phyloP scores from a whole-genome alignment of 2,329 filamentous ascomycete species.

The Peltaster fructicola region DNA sequence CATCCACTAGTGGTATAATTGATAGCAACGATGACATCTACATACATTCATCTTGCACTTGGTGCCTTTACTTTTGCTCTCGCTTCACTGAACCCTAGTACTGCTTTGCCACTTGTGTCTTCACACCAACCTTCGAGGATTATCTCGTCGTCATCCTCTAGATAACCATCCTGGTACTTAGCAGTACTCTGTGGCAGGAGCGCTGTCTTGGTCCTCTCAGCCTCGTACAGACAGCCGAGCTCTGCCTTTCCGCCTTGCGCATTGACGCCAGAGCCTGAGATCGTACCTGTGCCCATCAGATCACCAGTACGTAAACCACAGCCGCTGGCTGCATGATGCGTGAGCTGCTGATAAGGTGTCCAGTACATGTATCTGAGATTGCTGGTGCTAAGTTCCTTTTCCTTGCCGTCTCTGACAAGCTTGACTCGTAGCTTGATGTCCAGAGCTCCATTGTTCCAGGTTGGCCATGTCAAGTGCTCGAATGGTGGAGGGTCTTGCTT shows the following conservation, averaged over 20 bases:
- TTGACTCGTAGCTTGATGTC: conserved; percentile 17
- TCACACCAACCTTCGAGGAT: conserved; percentile 18
- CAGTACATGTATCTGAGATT: conserved; percentile 26
- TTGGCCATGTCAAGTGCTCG: conserved; percentile 13
- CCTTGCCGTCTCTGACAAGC: conserved; percentile 11
- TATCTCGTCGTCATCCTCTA: conserved; percentile 25
- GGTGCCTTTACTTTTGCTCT: conserved; percentile 12
- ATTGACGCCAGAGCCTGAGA: conserved; percentile 20
- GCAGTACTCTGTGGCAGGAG: conserved; percentile 18
- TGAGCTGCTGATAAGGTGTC: conserved; percentile 29
- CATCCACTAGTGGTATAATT: too few species aligned
- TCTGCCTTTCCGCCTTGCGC: conserved; percentile 17
- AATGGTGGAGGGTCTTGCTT: conserved; percentile 14
- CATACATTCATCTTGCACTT: too few species aligned
- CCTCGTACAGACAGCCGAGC: conserved; percentile 26
- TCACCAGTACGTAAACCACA: conserved; percentile 26
- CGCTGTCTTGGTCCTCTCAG: conserved; percentile 15
- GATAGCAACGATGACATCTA: too few species aligned
- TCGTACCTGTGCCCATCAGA: conserved; percentile 27
- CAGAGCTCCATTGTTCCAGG: conserved; percentile 10
- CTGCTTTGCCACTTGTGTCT: conserved; percentile 9
- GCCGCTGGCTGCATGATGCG: conserved; percentile 26
- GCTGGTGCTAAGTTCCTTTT: conserved; percentile 10
- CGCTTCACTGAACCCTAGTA: conserved; percentile 17
- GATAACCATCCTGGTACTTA: conserved; percentile 19